Evolutionary conservation across 2,329 filamentous ascomycete genomes (phyloP), one percentile per base, ranked within the genome.

Genomic region (Aaosphaeria arxii): DNA sequence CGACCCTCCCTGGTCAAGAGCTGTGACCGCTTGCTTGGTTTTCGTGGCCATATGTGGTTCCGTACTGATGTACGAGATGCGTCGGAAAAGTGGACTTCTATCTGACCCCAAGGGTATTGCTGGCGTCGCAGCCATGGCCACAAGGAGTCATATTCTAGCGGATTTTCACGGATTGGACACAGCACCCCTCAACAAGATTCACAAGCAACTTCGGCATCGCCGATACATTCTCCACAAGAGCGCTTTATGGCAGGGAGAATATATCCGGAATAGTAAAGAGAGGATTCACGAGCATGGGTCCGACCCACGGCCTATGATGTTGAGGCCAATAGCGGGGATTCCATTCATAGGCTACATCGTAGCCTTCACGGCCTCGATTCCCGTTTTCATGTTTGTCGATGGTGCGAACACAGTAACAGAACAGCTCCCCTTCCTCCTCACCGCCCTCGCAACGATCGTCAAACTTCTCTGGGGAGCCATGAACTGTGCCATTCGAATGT

Each of bases 161-260:
- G 87, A 90, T 61, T 89, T 90, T 61, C 83, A 83, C 53, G 84
- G 84, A 48, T 81, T 88, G 70, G 87, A 90, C 61, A 81, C 82
- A 1, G 85, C 82, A 6, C 82, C 77, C 4, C 82, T 85, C 46
- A 74, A 82, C 43, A 80, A 84, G 45, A 89, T 90, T 39, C 86
- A 89, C 63, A 75, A 82, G 43, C 80, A 78, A 56, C 74, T 90
- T n/a, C 84, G 83, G 51, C 70, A 81, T 30, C 79, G 82, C 50
- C 81, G 86, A 35, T 90, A 89, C 56, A 79, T 85, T 46, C 71
- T 90, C 28, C 81, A 84, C 52, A 88, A 89, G 66, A 86, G 84
- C 11, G 86, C 85, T 0, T 74, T 90, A 3, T 85, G 85, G 32
- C 86, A 86, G 1, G 83, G 86, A 53, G 78, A 73, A 51, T 71